Percentiles rank a stretch among this genome's conserved stretches.
These are phyloP conservation scores for Ceratocystis ficicola DNA, from an alignment of 2,329 filamentous ascomycete genomes.

Conservation along the genomic window DNA sequence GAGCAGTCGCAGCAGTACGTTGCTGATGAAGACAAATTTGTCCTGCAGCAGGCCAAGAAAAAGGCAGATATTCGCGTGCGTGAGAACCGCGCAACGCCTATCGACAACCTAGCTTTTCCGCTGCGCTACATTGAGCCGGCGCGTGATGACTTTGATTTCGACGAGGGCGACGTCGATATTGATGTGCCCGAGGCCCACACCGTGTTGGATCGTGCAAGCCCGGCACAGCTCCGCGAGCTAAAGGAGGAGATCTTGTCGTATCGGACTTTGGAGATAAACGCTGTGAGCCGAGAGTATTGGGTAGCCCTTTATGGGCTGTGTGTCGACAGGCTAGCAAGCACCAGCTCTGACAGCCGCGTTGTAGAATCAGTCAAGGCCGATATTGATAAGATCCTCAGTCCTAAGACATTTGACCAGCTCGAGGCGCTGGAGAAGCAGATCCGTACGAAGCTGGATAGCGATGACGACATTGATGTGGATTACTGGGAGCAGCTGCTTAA, in stretches of 20 bases:
- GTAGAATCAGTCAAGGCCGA: constrained; percentile 74
- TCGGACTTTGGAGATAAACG: constrained; percentile 64
- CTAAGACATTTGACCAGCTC: constrained; percentile 80
- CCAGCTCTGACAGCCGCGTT: constrained; percentile 55
- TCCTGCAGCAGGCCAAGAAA: constrained; percentile 93
- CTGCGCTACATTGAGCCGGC: constrained; percentile 78
- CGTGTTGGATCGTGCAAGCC: constrained; percentile 53
- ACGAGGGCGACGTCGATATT: constrained; percentile 59
- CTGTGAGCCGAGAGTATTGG: constrained; percentile 79
- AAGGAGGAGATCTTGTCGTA: constrained; percentile 75
- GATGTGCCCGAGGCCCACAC: constrained; percentile 67
- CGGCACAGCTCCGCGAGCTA: constrained; percentile 57
- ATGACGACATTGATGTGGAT: constrained; percentile 88
- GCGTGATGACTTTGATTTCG: constrained; percentile 74
- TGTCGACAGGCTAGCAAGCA: constrained; percentile 56
- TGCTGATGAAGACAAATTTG: constrained; percentile 89
- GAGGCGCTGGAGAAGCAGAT: constrained; percentile 79
- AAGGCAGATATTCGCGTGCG: constrained; percentile 92
- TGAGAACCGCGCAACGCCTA: constrained; percentile 78
- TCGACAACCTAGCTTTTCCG: constrained; percentile 88
- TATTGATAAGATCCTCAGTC: constrained; percentile 73
- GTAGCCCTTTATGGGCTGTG: constrained; percentile 40
- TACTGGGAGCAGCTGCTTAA: constrained; percentile 92
- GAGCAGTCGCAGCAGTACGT: constrained; percentile 75
- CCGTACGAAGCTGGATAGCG: constrained; percentile 67